These are phyloP conservation scores for Sergeia podlipaevii DNA, from an alignment of 208 protist genomes.

Conservation along the genomic window DNA sequence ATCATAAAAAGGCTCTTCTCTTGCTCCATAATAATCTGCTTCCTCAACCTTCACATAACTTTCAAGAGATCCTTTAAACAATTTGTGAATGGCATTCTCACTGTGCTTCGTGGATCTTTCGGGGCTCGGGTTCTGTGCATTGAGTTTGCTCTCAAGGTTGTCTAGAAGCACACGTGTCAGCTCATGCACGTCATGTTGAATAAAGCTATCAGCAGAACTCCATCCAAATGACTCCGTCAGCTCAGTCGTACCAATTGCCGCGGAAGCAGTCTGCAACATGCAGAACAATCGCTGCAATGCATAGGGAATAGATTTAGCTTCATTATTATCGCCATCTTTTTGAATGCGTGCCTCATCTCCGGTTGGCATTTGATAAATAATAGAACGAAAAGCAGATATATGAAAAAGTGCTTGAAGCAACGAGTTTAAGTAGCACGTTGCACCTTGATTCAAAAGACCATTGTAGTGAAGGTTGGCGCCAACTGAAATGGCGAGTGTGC, in stretches of 20 bases:
- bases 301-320: slow-evolving; percentile 78
- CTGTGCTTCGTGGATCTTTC: slow-evolving; percentile 9
- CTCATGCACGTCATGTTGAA: slow-evolving; percentile 93
- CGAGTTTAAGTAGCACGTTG: slow-evolving; percentile 93
- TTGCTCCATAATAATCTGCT: slow-evolving; percentile 67
- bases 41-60: slow-evolving; percentile 88
- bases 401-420: slow-evolving; percentile 90
- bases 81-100: slow-evolving; percentile 65
- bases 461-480: slow-evolving; percentile 37
- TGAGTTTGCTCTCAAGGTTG: slow-evolving; percentile 80
- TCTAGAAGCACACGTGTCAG: slow-evolving; percentile 82
- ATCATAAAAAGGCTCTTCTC: slow-evolving; percentile 90
- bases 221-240: slow-evolving; percentile 93
- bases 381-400: slow-evolving; percentile 75
- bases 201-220: slow-evolving; percentile 83
- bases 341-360: slow-evolving; percentile 64
- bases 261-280: slow-evolving; percentile 59
- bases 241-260: slow-evolving; percentile 78
- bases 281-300: slow-evolving; percentile 90
- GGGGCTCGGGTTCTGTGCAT: slow-evolving; percentile 14
- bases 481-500: background rate
- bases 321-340: slow-evolving; percentile 20
- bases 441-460: slow-evolving; percentile 88
- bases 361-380: slow-evolving; percentile 90
- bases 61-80: slow-evolving; percentile 73